Evolutionary conservation across 2,329 filamentous ascomycete species (phyloP), one percentile per base, ranked within the genome.

Genomic region (Alternaria angustiovoidea): DNA sequence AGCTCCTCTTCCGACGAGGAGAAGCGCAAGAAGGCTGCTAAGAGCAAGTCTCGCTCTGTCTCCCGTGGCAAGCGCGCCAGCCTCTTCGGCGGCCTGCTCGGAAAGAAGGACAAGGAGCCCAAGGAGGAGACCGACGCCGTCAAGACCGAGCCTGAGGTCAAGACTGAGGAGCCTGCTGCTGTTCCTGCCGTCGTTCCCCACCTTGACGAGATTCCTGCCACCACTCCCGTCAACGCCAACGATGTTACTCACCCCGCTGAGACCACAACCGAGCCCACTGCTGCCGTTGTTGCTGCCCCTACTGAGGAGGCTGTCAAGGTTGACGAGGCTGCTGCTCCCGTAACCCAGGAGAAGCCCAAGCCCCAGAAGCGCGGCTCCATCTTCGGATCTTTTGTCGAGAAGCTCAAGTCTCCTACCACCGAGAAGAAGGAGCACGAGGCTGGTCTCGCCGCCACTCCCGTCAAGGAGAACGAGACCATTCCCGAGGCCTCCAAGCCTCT

Each of bases 361-460:
- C 79, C 79, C 48, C 85, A 87, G 80, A 96, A 96, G 91, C 91
- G 93, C 80, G 88, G 89, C 81, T 95, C 92, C 68, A 89, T 94
- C 74, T 96, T 96, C 81, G 88, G 88, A 72, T 89, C 88, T 74
- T 88, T 92, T 77, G 86, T 85, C 81, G 91, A 92, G 70, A 80
- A 80, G 76, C 74, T 84, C 57, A 81, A 80, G 75, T 82, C 80
- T 75, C 82, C 82, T 11, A 78, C 77, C 36, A 76, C 75, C 63
- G 82, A 84, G 86, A 94, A 94, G 85, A 89, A 91, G 79, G 89
- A 89, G 66, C 84, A 88, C 70, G 89, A 91, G 75, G 57, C 84
- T 86, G 66, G 79, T 83, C 69, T 81, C 84, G 53, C 78, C 80
- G 69, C 57, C 52, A 30, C 77, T 80, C 80, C 82, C 43, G 76